These are phyloP conservation scores for Evernia prunastri DNA, from an alignment of 495 filamentous ascomycete species.

Conservation along the genomic window DNA sequence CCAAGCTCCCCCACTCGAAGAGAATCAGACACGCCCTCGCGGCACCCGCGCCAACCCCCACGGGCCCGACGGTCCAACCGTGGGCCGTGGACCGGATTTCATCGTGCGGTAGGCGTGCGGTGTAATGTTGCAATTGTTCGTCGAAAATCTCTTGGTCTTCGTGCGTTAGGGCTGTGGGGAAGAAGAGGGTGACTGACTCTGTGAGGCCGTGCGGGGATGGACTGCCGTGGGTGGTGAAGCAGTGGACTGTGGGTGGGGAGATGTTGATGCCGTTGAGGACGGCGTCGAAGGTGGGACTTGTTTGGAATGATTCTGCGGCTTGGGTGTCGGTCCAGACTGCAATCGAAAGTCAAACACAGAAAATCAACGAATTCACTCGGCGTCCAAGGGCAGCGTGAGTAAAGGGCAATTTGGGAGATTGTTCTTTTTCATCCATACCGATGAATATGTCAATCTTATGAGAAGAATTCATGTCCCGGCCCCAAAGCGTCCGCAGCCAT, in stretches of 20 bases:
- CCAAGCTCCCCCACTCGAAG: neutral
- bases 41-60: neutral
- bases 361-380: neutral
- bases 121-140: neutral
- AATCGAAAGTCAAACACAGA: neutral
- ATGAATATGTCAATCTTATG: constrained; percentile 12
- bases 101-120: neutral
- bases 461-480: constrained; percentile 10
- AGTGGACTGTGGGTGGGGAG: neutral
- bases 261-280: neutral
- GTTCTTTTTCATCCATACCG: constrained; percentile 1
- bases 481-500: constrained; percentile 15
- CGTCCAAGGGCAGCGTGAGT: neutral
- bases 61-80: neutral
- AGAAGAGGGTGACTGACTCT: constrained; percentile 1
- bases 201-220: neutral
- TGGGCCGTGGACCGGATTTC: neutral
- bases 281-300: neutral
- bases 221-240: neutral
- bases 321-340: constrained; percentile 4
- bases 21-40: neutral
- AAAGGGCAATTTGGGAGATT: neutral
- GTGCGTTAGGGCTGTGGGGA: neutral
- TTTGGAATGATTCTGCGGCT: neutral
- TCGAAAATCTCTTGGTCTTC: neutral